Evolutionary conservation across 1,139 yeast species (phyloP), one percentile per base, ranked within the genome.

Genomic region (Geotrichum histeridarum): DNA sequence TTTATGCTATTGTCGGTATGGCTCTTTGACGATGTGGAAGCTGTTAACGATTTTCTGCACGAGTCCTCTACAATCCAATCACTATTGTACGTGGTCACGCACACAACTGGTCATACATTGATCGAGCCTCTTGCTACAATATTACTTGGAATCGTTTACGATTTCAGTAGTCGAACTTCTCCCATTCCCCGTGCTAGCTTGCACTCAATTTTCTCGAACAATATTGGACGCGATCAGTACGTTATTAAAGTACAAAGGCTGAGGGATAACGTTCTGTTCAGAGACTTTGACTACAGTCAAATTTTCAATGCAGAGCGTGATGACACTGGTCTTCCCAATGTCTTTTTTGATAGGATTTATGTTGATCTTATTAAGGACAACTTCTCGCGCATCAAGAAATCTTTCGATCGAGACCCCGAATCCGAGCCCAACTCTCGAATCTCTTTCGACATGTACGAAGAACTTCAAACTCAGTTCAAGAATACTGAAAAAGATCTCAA

Each of bases 281-380:
- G 78, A 17, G 78, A 79, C 50, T 85, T 81, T 60, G 80, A 77
- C 9, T 76, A 76, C 5, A 71, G 71, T 35, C 71, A 72, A 39
- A 68, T 75, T 38, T 66, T 78, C 31, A 72, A 74, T 32, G 78
- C 82, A 1, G 71, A 72, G 6, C 78, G 80, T 58, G 95, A 89
- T 65, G 84, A 81, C 2, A 83, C 95, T 1, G 99, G 99, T 1
- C 75, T 91, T 41, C 99, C 98, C 0, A 81, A 82, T 55, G 88
- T 91, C 0, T 89, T 79, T 62, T 85, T 93, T 64, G 86, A 84
- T 59, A 65, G 78, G 0, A 71, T 76, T 2, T 89, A 88, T 64
- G 83, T 88, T 2, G 73, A 74, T 4, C 71, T 89, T 54, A 71
- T 93, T 50, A 84, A 82, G 60, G 94, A 85, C 8, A 86, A 88